These are phyloP conservation scores for Datura wrightii DNA, from an alignment of 257 asterid species.

Conservation along the genomic window DNA sequence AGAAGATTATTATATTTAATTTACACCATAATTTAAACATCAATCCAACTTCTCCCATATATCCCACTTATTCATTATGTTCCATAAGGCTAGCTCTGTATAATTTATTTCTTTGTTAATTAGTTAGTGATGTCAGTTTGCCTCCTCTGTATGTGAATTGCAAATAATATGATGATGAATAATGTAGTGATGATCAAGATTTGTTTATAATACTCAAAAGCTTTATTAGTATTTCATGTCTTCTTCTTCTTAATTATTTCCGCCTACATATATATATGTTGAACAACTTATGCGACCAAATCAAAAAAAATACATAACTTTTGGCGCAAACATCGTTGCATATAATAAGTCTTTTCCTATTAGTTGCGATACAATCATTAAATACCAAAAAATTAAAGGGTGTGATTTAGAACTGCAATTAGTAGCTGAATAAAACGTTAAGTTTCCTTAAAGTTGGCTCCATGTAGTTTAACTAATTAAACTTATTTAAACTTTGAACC, in stretches of 20 bases:
- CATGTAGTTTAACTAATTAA: too few species aligned
- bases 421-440: too few species aligned
- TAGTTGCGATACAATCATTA: too few species aligned
- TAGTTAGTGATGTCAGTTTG: conserved; percentile 26
- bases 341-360: too few species aligned
- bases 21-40: conserved; percentile 11
- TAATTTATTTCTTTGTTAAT: conserved; percentile 30
- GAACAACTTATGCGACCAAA: too few species aligned
- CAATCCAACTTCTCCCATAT: neutral
- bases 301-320: too few species aligned
- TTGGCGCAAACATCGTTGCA: too few species aligned
- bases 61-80: neutral
- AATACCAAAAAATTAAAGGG: too few species aligned
- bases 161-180: conserved; percentile 37
- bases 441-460: too few species aligned
- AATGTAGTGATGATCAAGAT: conserved; percentile 41
- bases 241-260: neutral
- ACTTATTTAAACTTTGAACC: too few species aligned
- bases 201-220: conserved; percentile 13
- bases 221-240: conserved; percentile 3
- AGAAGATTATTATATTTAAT: neutral
- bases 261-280: too few species aligned
- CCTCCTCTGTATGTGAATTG: conserved; percentile 33
- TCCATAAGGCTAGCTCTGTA: conserved; percentile 30
- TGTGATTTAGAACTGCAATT: too few species aligned